Conservation (phyloP, 192 early-diverging fungal genomes). For the Coemansia sp. region DNA sequence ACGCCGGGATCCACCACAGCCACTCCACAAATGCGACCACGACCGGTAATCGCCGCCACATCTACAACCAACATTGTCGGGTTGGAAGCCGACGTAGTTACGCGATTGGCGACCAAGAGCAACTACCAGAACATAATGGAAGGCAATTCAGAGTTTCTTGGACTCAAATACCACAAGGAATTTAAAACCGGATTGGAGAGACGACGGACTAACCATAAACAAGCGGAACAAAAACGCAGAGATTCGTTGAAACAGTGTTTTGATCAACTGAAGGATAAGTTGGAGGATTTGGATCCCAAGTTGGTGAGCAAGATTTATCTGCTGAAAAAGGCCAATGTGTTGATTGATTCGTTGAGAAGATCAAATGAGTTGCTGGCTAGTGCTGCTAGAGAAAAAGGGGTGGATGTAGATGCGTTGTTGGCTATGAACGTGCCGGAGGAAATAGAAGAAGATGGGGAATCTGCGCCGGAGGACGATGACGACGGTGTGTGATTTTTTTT, state of each 20-base stretch:
- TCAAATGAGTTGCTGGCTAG: conserved; percentile 16
- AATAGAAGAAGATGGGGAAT: not conserved
- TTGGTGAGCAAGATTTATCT: conserved; percentile 85
- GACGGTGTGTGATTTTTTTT: not conserved
- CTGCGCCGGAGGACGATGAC: not conserved
- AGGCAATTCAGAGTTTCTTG: conserved; percentile 80
- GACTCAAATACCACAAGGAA: conserved; percentile 72
- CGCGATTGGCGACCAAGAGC: conserved; percentile 61
- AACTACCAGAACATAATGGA: conserved; percentile 89
- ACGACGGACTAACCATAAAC: conserved; percentile 88
- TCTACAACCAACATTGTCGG: conserved; percentile 44
- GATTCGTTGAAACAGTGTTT: conserved; percentile 92
- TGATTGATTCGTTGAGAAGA: conserved; percentile 55
- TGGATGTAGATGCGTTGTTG: conserved; percentile 28
- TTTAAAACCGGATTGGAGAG: conserved; percentile 77
- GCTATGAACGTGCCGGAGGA: conserved; percentile 19
- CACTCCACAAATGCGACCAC: conserved; percentile 20
- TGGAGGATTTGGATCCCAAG: conserved; percentile 78
- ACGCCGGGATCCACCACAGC: conserved; percentile 10
- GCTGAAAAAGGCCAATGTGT: conserved; percentile 66
- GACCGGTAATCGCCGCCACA: conserved; percentile 22
- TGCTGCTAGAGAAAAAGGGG: conserved; percentile 18
- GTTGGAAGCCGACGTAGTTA: conserved; percentile 52
- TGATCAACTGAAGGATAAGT: conserved; percentile 67
- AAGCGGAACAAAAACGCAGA: conserved; percentile 93